phyloP scores from a whole-genome alignment of 129 eudicot genomes.

The Kitagawia praeruptora region DNA sequence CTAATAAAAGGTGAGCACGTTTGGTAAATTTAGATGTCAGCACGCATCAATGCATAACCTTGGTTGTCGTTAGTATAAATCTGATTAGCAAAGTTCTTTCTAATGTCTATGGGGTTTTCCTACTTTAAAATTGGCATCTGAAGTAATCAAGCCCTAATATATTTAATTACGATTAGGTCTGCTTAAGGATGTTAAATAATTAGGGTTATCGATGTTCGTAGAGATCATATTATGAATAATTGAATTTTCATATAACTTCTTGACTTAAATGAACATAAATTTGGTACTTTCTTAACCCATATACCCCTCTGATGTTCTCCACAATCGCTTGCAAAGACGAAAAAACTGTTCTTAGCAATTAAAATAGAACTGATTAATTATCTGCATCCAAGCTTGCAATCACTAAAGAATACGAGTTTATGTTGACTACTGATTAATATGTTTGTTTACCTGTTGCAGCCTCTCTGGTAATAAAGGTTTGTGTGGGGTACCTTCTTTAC shows the following conservation, averaged over 20 bases:
- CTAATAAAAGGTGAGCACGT: background rate
- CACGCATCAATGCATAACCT: background rate
- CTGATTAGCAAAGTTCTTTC: background rate
- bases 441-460: constrained; percentile 28
- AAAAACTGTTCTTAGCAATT: background rate
- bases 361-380: background rate
- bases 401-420: background rate
- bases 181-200: background rate
- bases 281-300: background rate
- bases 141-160: background rate
- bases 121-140: background rate
- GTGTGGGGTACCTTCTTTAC: constrained; percentile 89
- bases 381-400: background rate
- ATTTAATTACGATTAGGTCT: background rate
- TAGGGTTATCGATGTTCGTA: background rate
- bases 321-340: background rate
- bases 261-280: background rate
- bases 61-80: background rate
- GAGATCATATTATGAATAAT: background rate
- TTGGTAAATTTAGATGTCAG: background rate
- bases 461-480: constrained; percentile 84
- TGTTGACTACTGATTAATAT: background rate
- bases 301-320: background rate
- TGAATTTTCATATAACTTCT: background rate
- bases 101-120: background rate